Evolutionary conservation across 2,329 filamentous ascomycete species (phyloP), one percentile per base, ranked within the genome.

Genomic region (Microdochium nivale): DNA sequence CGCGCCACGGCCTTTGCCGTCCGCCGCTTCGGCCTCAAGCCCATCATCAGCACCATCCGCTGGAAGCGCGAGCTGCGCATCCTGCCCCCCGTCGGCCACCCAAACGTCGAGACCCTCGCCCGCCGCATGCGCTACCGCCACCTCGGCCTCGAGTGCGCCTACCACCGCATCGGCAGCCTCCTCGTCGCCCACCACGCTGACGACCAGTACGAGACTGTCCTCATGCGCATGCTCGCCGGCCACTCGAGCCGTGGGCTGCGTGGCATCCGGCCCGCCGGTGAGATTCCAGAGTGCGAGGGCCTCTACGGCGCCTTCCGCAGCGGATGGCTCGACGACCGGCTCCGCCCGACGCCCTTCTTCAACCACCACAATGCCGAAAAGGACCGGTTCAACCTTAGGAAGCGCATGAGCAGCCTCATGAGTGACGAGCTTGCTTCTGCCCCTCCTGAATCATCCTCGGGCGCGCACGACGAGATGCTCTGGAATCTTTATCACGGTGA

Each of bases 161-260:
- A 70, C 1, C 58, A 70, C 5, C 64, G 70, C 0, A 79, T 87
- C 3, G 69, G 67, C 3, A 79, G 80, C 21, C 65, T 97, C 1
- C 77, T 96, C 37, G 72, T 95, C 25, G 94, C 86, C 3, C 94
- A 99, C 64, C 94, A 99, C 65, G 75, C 79, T 55, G 91, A 96
- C 61, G 94, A 99, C 61, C 89, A 94, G 62, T 87, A 90, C 52
- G 94, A 99, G 70, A 96, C 91, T 0, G 77, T 95, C 3, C 69
- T 97, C 48, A 87, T 90, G 83, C 80, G 94, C 43, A 67, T 97
- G 33, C 68, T 85, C 9, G 73, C 75, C 2, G 83, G 85, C 0
- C 86, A 89, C 60, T 72, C 79, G 2, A 79, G 80, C n/a, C 72
- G 78, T n/a, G 90, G 88, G 0, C 71, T 96, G 27, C 72, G 76